Evolutionary conservation across 768 basidiomycete genomes (phyloP), one percentile per base, ranked within the genome.

Genomic region (Collybia nuda): DNA sequence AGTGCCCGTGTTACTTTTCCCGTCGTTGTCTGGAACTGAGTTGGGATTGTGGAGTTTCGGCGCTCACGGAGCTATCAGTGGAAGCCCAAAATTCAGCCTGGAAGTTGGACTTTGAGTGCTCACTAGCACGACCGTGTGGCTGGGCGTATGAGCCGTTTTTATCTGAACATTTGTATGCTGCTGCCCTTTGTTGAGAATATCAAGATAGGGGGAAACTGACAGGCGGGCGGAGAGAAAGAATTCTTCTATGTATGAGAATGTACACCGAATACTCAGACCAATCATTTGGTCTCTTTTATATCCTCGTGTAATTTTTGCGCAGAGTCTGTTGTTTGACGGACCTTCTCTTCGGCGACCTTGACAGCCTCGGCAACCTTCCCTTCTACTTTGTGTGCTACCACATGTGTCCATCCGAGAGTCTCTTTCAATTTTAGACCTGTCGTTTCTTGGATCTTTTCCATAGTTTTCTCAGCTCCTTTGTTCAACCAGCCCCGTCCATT

Each of bases 391-490:
- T 56, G 41, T 21, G 56, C 53, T 18, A 40, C 51, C 7, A 43
- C 50, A 47, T 60, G 54, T 2, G 69, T 60, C 74, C 72, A 73
- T 12, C 80, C 81, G 14, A 87, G 61, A 6, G 74, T 78, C 64
- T 85, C 84, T 32, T 74, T 71, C 40, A 94, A 59, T 69, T 85
- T 88, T 62, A 95, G 62, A 0, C 93, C 92, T 1, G 91, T 92
- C 24, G 68, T 61, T 48, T 81, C 76, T 71, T 93, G 86, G 12
- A 89, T 67, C 49, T 70, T 76, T 15, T 77, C 76, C 37, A 87
- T 75, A 1, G 72, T 70, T 6, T 61, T 63, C 51, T 73, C 67
- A 1, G 82, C 76, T 19, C 80, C 76, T 9, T 64, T 62, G 11
- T 71, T 72, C 2, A 81, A 48, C 46, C 69, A 67, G 40, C 69